Evolutionary conservation across 768 basidiomycete genomes (phyloP), one percentile per base, ranked within the genome.

Genomic region (Suillus cothurnatus): DNA sequence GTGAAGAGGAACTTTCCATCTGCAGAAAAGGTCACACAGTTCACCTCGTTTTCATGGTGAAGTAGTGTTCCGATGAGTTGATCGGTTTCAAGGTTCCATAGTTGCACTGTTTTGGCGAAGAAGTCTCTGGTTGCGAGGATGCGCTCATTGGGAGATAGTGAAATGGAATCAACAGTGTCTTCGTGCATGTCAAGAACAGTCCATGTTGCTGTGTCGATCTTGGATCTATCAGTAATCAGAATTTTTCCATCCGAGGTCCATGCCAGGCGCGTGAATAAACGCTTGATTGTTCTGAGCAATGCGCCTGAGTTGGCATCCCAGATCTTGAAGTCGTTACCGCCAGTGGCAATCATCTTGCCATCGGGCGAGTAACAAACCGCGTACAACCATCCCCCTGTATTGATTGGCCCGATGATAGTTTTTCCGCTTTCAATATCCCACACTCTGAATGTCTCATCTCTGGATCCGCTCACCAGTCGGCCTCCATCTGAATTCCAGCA

Each of bases 141-240:
- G 49, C 15, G 26, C 26, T 26, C 49, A 26, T 50, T 26, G 14
- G 49, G 49, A 50, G 26, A 50, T 8, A 8, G 15, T 17, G 0
- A 17, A 26, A 50, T 8, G 5, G 11, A 0, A 21, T 21, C 4
- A 8, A 17, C 6, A 6, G 0, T 1, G 9, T 43, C 0, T 21
- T 43, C 9, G 8, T 3, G 9, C 21, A 21, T 0, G 0, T 9
- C 4, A 43, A 43, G 43, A 43, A 47, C 21, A n/a, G 45, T 2
- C 45, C 45, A 47, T 0, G 45, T 47, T 21, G 43, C 45, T 47
- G 45, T 47, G 45, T 47, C n/a, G 5, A n/a, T 47, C 5, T 23
- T n/a, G n/a, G 11, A 5, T 12, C 4, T 11, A 0, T 11, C 4
- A 1, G 47, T 6, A 1, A 23, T 6, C 0, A 49, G 47, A 6